Evolutionary conservation across 352 stramenopile species (phyloP).

Genomic region (Aphanomyces euteiches): DNA sequence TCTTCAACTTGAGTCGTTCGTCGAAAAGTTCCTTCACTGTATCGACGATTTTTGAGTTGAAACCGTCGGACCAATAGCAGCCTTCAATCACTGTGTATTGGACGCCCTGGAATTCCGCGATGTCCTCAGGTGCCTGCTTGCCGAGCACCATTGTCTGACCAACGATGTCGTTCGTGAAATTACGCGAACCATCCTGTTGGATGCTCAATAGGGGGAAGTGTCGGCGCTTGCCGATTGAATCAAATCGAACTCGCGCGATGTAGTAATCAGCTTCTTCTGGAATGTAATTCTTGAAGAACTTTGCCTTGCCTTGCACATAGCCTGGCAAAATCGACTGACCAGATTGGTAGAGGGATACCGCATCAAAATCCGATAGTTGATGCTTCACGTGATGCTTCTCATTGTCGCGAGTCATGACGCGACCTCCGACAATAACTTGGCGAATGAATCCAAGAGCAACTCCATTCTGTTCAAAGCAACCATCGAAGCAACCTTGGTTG

Average conservation of each 20-base stretch:
- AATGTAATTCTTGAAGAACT: conserved; percentile 19
- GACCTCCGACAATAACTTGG: conserved; percentile 29
- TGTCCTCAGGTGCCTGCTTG: conserved; percentile 30
- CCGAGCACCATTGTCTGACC: conserved; percentile 13
- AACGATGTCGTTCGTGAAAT: conserved; percentile 31
- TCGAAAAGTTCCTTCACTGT: conserved; percentile 25
- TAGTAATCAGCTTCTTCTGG: conserved; percentile 29
- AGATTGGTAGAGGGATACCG: conserved; percentile 22
- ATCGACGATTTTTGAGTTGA: conserved; percentile 28
- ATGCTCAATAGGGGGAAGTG: conserved; percentile 26
- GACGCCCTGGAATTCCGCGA: conserved; percentile 24
- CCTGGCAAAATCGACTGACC: conserved; percentile 19
- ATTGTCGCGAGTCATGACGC: conserved; percentile 32
- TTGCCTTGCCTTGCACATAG: conserved; percentile 23
- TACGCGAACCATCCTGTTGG: conserved; percentile 15
- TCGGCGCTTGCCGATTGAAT: conserved; percentile 23
- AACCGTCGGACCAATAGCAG: conserved; percentile 29
- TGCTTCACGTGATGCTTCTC: conserved; percentile 29
- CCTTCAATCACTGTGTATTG: conserved; percentile 28
- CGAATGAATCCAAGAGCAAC: conserved; percentile 25
- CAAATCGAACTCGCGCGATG: conserved; percentile 17
- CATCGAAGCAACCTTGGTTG: conserved; percentile 30
- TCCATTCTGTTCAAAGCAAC: conserved; percentile 25
- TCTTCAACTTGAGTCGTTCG: conserved; percentile 26
- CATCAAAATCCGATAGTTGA: conserved; percentile 26